phyloP scores from a whole-genome alignment of 148 eudicot genomes.

The Rhododendron williamsianum region DNA sequence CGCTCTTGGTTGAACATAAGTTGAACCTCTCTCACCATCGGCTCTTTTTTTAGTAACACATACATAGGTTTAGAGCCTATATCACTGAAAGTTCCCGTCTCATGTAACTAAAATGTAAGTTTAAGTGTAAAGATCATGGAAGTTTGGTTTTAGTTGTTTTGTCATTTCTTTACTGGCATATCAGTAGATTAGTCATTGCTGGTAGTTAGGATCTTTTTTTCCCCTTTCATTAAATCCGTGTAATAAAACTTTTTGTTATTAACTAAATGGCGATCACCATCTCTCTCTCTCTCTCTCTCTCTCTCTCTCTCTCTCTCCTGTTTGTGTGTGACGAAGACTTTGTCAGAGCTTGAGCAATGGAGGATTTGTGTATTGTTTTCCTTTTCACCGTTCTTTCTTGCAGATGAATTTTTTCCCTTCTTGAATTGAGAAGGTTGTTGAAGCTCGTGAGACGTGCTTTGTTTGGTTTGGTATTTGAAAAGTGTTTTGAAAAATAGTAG shows the following conservation, averaged over 20 bases:
- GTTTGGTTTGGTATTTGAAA: too few relatives aligned
- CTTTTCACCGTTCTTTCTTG: too few relatives aligned
- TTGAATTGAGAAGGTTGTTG: too few relatives aligned
- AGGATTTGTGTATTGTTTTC: background rate
- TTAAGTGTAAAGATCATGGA: constrained; percentile 16
- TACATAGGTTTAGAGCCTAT: constrained; percentile 6
- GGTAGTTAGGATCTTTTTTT: background rate
- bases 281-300: background rate
- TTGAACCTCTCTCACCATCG: constrained; percentile 49
- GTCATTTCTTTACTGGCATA: background rate
- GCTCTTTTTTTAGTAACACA: constrained; percentile 16
- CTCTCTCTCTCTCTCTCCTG: background rate
- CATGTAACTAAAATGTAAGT: constrained; percentile 25
- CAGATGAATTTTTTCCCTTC: too few relatives aligned
- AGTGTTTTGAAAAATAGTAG: too few relatives aligned
- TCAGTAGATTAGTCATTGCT: background rate
- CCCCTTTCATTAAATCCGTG: background rate
- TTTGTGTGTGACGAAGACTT: background rate
- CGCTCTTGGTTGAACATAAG: constrained; percentile 75
- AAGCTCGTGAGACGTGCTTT: too few relatives aligned
- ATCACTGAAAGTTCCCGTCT: constrained; percentile 9
- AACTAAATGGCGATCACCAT: background rate
- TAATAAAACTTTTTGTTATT: background rate
- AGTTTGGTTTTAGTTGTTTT: background rate
- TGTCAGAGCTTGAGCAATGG: background rate